Evolutionary conservation across 2,329 filamentous ascomycete genomes (phyloP).

Genomic region (Esteya vermicola): DNA sequence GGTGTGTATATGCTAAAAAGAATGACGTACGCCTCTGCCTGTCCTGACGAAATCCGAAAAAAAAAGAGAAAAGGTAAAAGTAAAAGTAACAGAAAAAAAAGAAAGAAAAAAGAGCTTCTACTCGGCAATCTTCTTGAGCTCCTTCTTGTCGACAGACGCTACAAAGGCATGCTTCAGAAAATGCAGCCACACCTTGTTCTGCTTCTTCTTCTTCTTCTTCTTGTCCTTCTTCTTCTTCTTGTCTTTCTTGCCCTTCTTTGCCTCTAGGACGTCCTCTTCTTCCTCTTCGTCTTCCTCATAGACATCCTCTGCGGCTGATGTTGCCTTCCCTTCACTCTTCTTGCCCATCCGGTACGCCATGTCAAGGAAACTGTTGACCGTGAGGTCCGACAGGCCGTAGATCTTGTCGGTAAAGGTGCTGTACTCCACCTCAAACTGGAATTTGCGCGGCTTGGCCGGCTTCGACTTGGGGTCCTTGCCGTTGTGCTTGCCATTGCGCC

Average conservation of each 20-base stretch:
- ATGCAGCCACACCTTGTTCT: constrained; percentile 60
- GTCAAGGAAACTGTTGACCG: constrained; percentile 65
- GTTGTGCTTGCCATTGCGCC: constrained; percentile 50
- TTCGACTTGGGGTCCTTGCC: constrained; percentile 39
- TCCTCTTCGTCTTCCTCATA: constrained; percentile 14
- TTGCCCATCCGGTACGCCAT: constrained; percentile 68
- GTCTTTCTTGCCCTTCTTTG: constrained; percentile 25
- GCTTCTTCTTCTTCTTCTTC: constrained; percentile 36
- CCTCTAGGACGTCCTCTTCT: constrained; percentile 14
- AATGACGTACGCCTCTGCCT: neutral
- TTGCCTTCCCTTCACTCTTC: constrained; percentile 12
- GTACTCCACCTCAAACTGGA: constrained; percentile 74
- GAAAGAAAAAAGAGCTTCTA: neutral
- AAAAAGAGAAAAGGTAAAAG: neutral
- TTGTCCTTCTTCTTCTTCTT: constrained; percentile 24
- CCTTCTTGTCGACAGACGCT: constrained; percentile 49
- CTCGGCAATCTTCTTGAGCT: constrained; percentile 35
- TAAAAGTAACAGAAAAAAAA: neutral
- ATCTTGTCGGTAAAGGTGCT: constrained; percentile 62
- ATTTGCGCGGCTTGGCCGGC: constrained; percentile 45
- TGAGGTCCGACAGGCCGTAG: constrained; percentile 70
- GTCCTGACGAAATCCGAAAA: too few relatives aligned
- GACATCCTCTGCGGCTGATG: constrained; percentile 6
- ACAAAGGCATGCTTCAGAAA: constrained; percentile 74
- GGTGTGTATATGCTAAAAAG: neutral